Evolutionary conservation across 495 filamentous ascomycete genomes (phyloP).

Genomic region (Xylaria telfairii): DNA sequence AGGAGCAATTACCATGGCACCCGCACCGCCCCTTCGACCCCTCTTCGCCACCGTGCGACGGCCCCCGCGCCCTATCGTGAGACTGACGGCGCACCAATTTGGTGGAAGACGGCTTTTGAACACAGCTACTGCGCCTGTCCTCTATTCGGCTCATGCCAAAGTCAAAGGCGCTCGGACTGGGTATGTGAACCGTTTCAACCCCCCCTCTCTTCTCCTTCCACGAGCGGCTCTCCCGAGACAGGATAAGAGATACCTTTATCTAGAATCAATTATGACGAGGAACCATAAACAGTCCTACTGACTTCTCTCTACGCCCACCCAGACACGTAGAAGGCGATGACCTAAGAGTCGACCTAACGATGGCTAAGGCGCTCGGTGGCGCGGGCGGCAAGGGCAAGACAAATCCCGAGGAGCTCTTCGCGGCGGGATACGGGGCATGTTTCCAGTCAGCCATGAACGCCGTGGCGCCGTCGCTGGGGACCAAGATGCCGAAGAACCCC

Average conservation of each 20-base stretch:
- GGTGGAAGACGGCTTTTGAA: constrained; percentile 13
- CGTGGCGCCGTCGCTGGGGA: constrained; percentile 12
- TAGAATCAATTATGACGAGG: background rate
- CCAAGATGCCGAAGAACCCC: constrained; percentile 15
- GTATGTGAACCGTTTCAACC: constrained; percentile 8
- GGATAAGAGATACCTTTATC: background rate
- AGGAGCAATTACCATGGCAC: background rate
- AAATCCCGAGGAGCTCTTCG: constrained; percentile 29
- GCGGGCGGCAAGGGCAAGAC: constrained; percentile 23
- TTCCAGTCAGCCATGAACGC: constrained; percentile 29
- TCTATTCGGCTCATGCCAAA: constrained; percentile 23
- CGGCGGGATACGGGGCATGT: constrained; percentile 26
- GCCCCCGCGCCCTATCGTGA: background rate
- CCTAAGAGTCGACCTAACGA: constrained; percentile 21
- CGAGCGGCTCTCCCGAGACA: background rate
- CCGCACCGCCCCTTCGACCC: background rate
- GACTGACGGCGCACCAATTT: background rate
- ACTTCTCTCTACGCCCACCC: background rate
- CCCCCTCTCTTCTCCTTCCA: no score
- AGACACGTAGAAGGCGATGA: constrained; percentile 27
- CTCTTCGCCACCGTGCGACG: background rate
- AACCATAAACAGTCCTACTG: background rate
- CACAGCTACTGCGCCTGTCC: constrained; percentile 23
- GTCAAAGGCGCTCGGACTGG: constrained; percentile 26
- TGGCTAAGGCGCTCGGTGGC: constrained; percentile 26